phyloP scores from a whole-genome alignment of 345 rosid genomes.

The Aquilaria yunnanensis region DNA sequence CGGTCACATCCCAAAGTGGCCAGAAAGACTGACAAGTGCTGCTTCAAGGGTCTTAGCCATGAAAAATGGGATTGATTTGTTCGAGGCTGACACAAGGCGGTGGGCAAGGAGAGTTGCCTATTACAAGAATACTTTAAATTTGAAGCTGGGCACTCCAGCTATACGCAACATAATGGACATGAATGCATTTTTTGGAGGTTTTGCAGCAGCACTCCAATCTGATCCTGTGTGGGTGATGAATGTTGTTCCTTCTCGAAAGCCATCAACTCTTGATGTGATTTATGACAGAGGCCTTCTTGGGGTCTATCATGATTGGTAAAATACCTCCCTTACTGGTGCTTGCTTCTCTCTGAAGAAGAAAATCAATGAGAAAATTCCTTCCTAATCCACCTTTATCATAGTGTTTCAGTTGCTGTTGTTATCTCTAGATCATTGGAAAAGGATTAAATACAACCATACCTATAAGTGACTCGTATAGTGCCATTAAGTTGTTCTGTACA shows the following conservation, averaged over 20 bases:
- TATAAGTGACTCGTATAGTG: too few relatives aligned
- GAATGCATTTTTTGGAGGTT: constrained; percentile 94
- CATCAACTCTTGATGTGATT: constrained; percentile 63
- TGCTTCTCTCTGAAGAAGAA: constrained; percentile 1
- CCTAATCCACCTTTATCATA: too few relatives aligned
- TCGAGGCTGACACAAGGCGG: constrained; percentile 79
- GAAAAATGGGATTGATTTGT: constrained; percentile 75
- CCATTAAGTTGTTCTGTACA: too few relatives aligned
- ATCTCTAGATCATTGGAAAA: not conserved
- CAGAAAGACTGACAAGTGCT: constrained; percentile 61
- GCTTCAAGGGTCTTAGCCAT: constrained; percentile 59
- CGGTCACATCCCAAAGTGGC: constrained; percentile 74
- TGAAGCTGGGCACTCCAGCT: constrained; percentile 71
- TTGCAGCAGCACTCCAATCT: constrained; percentile 76
- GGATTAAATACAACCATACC: too few relatives aligned
- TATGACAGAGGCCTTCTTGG: constrained; percentile 93
- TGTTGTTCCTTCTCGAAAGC: constrained; percentile 80
- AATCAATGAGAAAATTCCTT: too few relatives aligned
- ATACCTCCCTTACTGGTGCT: constrained; percentile 1
- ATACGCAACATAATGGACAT: constrained; percentile 88
- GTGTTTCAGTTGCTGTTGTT: not conserved
- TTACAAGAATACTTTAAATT: constrained; percentile 54
- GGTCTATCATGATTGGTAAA: constrained; percentile 82
- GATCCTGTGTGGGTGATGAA: constrained; percentile 97
- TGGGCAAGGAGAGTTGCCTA: constrained; percentile 89